Percentiles rank a stretch among this genome's conserved stretches.
These are phyloP conservation scores for Penicillium malachiteum DNA, from an alignment of 495 filamentous ascomycete genomes.

Conservation along the genomic window DNA sequence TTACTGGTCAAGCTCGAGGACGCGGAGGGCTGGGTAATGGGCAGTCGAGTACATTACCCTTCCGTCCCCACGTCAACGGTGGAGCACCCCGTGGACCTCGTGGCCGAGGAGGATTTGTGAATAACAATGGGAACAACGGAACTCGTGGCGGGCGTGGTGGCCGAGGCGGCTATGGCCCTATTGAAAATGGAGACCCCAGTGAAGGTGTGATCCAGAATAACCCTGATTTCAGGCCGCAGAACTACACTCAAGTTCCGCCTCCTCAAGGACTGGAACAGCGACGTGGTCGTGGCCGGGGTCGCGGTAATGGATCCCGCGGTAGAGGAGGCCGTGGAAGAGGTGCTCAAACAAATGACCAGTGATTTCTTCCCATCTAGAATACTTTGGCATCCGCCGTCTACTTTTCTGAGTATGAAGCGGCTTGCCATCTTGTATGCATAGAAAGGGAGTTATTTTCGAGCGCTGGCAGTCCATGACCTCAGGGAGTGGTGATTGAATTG, in stretches of 20 bases:
- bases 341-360: constrained; percentile 6
- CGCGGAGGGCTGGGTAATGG: constrained; percentile 43
- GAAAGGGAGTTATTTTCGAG: too few relatives aligned
- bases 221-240: constrained; percentile 55
- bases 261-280: constrained; percentile 64
- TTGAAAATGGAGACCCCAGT: constrained; percentile 50
- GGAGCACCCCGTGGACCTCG: constrained; percentile 33
- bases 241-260: constrained; percentile 76
- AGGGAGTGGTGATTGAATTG: too few relatives aligned
- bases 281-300: constrained; percentile 55
- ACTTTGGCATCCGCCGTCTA: too few relatives aligned
- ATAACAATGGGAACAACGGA: neutral
- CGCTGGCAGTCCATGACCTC: too few relatives aligned
- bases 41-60: constrained; percentile 33
- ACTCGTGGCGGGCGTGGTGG: constrained; percentile 35
- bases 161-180: constrained; percentile 51
- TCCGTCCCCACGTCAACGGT: constrained; percentile 36
- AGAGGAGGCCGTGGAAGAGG: constrained; percentile 30
- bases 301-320: constrained; percentile 31
- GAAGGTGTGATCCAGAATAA: constrained; percentile 52
- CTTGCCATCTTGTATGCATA: too few relatives aligned
- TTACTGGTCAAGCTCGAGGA: constrained; percentile 41
- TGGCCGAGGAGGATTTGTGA: constrained; percentile 28
- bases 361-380: neutral
- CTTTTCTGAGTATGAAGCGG: too few relatives aligned